Conservation (phyloP, 225 moss, liverwort and hornwort species). For the Bryoerythrophyllum caledonicum region DNA sequence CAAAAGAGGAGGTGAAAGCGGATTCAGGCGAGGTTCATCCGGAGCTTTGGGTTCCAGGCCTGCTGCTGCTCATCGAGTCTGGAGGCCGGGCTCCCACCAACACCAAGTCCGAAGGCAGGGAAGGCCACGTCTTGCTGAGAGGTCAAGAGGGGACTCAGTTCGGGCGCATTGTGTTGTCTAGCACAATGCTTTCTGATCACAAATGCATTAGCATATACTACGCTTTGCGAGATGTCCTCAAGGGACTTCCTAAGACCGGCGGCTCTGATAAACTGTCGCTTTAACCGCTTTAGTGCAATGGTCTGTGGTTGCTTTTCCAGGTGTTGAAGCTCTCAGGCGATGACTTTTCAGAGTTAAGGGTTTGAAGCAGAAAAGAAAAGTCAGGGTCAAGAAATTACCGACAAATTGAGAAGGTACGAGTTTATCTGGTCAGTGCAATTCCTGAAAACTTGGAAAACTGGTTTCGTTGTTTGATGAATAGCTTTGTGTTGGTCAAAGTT, state of each 20-base stretch:
- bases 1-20: background rate
- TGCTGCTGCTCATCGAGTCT: conserved; percentile 40
- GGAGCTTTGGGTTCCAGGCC: conserved; percentile 49
- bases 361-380: background rate
- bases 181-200: conserved; percentile 83
- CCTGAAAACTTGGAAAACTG: background rate
- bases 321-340: too few species aligned
- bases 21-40: conserved; percentile 17
- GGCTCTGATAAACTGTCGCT: conserved; percentile 37
- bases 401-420: background rate
- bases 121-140: conserved; percentile 59
- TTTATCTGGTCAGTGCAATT: background rate
- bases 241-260: conserved; percentile 59
- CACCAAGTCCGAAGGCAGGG: conserved; percentile 33
- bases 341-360: background rate
- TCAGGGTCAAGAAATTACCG: background rate
- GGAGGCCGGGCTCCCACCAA: conserved; percentile 38
- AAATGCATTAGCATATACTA: conserved; percentile 86
- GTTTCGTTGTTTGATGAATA: background rate
- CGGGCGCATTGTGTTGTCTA: conserved; percentile 72
- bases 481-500: background rate
- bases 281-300: background rate
- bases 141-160: conserved; percentile 61
- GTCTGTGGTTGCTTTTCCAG: background rate
- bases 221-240: conserved; percentile 81